Evolutionary conservation across 805 yeast species (phyloP).

Genomic region (Kazachstania kunashirensis): DNA sequence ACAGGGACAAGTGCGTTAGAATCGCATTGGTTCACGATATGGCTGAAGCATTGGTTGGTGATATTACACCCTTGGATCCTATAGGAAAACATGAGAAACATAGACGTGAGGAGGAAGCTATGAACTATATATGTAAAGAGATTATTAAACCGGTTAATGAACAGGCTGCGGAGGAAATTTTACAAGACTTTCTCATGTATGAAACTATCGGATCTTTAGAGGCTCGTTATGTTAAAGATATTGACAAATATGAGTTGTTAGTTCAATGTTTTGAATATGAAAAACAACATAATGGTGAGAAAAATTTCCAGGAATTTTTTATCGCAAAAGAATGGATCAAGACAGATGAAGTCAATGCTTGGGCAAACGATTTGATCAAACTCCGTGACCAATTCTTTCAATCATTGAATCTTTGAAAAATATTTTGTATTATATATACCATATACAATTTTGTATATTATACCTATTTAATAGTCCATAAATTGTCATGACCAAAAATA

Average conservation of each 20-base stretch:
- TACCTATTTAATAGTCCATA: slow-evolving; percentile 29
- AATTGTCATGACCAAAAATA: slow-evolving; percentile 82
- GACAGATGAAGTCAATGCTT: slow-evolving; percentile 56
- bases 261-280: slow-evolving; percentile 81
- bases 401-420: slow-evolving; percentile 3
- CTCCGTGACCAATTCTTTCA: slow-evolving; percentile 32
- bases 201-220: slow-evolving; percentile 75
- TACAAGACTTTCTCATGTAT: slow-evolving; percentile 76
- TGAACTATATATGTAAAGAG: slow-evolving; percentile 49
- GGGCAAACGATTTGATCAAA: slow-evolving; percentile 51
- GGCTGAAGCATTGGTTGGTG: slow-evolving; percentile 92
- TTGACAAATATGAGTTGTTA: slow-evolving; percentile 83
- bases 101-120: slow-evolving; percentile 66
- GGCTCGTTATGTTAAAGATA: slow-evolving; percentile 85
- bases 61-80: slow-evolving; percentile 74
- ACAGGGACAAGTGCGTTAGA: slow-evolving; percentile 63
- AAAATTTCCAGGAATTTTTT: slow-evolving; percentile 62
- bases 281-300: slow-evolving; percentile 45
- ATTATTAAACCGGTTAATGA: slow-evolving; percentile 58
- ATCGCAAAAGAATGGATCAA: slow-evolving; percentile 52
- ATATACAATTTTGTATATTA: background rate
- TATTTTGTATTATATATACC: background rate
- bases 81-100: slow-evolving; percentile 75
- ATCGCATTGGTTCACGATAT: slow-evolving; percentile 89
- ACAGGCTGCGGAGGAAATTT: slow-evolving; percentile 51